These are phyloP conservation scores for Linderniella brevidens DNA, from an alignment of 257 asterid species.

Conservation along the genomic window DNA sequence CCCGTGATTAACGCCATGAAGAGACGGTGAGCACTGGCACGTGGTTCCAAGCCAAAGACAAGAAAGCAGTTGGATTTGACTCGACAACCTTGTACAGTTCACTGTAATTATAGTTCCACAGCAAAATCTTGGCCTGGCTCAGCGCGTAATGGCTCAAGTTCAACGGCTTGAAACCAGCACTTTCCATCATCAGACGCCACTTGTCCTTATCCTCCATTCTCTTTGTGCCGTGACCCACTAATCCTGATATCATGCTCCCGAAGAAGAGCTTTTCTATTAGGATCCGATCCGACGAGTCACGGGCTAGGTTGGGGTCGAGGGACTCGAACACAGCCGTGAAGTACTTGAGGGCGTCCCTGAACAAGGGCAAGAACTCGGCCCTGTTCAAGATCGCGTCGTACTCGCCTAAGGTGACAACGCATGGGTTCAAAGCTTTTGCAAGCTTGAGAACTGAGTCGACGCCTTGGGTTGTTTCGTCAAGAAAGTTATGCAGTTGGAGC, in stretches of 20 bases:
- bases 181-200: constrained; percentile 75
- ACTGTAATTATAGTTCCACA: constrained; percentile 74
- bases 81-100: constrained; percentile 42
- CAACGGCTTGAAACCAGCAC: constrained; percentile 57
- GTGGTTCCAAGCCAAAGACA: constrained; percentile 83
- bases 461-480: constrained; percentile 39
- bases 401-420: constrained; percentile 78
- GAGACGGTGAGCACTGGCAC: constrained; percentile 81
- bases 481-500: constrained; percentile 67
- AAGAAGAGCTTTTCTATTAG: constrained; percentile 46
- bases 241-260: constrained; percentile 57
- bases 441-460: constrained; percentile 49
- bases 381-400: constrained; percentile 57
- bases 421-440: constrained; percentile 62
- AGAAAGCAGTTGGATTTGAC: constrained; percentile 67
- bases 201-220: constrained; percentile 55
- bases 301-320: constrained; percentile 45
- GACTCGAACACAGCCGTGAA: constrained; percentile 77
- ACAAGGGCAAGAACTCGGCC: constrained; percentile 44
- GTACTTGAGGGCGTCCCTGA: constrained; percentile 57
- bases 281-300: constrained; percentile 61
- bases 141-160: constrained; percentile 70
- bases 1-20: constrained; percentile 56
- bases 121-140: constrained; percentile 77
- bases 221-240: constrained; percentile 38